Percentiles rank a stretch among this genome's conserved stretches.
Conservation (phyloP, 805 yeast genomes). For the Torulaspora delbrueckii region DNA sequence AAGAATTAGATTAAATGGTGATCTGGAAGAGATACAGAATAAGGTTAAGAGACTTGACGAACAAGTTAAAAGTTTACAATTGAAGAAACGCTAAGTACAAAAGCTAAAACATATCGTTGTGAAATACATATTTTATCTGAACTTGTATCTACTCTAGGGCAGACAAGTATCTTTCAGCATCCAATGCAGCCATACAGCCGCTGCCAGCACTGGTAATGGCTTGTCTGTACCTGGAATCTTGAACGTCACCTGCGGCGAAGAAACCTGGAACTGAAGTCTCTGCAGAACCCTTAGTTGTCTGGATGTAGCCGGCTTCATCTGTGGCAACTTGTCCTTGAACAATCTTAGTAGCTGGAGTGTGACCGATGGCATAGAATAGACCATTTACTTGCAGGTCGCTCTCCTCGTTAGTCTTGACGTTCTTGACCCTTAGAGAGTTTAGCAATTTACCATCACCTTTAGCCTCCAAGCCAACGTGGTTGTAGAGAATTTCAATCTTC, state of each 20-base stretch:
- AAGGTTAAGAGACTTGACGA: conserved; percentile 72
- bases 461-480: conserved; percentile 81
- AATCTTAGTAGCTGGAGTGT: conserved; percentile 86
- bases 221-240: conserved; percentile 94
- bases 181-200: conserved; percentile 99
- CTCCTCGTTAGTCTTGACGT: conserved; percentile 66
- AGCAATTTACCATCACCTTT: conserved; percentile 90
- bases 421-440: conserved; percentile 56
- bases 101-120: background rate
- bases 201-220: conserved; percentile 99
- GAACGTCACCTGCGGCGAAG: conserved; percentile 99
- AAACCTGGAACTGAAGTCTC: conserved; percentile 83
- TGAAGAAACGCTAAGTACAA: conserved; percentile 43
- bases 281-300: conserved; percentile 86
- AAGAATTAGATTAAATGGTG: conserved; percentile 89
- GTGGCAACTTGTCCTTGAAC: conserved; percentile 73
- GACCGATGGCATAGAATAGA: conserved; percentile 96
- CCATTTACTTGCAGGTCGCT: conserved; percentile 77
- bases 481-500: conserved; percentile 85
- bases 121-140: conserved; percentile 2
- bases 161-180: conserved; percentile 78
- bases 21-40: conserved; percentile 81
- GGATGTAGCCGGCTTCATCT: conserved; percentile 83
- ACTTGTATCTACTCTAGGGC: conserved; percentile 42
- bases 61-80: conserved; percentile 59